Evolutionary conservation across 2,329 filamentous ascomycete genomes (phyloP), one percentile per base, ranked within the genome.

Genomic region (Cercospora nicotianae): DNA sequence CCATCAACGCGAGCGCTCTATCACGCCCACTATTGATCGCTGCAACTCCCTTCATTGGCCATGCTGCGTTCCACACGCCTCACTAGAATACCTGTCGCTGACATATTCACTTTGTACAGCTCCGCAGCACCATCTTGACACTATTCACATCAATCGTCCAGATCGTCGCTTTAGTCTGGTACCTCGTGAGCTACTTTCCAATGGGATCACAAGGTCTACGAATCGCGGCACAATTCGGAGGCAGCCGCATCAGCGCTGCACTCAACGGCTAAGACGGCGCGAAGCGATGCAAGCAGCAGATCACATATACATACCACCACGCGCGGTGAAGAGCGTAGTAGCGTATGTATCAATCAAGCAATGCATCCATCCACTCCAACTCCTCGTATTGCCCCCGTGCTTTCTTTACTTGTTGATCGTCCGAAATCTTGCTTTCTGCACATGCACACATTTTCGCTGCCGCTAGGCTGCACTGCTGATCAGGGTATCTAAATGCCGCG

Each of bases 161-260:
- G 79, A 85, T 98, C 64, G 89, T 90, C 63, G 91, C 91, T 70
- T 84, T 98, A 71, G 72, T 92, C 58, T 98, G 94, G 94, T 98
- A 98, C 81, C 85, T 97, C 58, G 89, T 98, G 80, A 96, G 92
- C 81, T 99, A 99, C 80, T 98, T 98, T 76, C 95, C 95, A 28
- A 97, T 98, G 94, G 95, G 95, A 48, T 92, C 91, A 66, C 91
- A 90, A 65, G 93, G 95, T 51, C 82, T 99, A 72, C 90, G 94
- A 68, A 88, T 97, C 73, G 93, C 93, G 67, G 92, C 93, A 53
- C 89, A 89, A 3, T 95, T 97, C 77, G 95, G 94, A 23, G 92
- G 91, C 20, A 90, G 90, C 77, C 87, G 94, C 77, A 91, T 96
- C 42, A 87, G 92, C 5, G 87, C 93, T 63, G 98, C 51, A 42